Conservation (phyloP, 495 filamentous ascomycete genomes). For the Neurospora sp. region DNA sequence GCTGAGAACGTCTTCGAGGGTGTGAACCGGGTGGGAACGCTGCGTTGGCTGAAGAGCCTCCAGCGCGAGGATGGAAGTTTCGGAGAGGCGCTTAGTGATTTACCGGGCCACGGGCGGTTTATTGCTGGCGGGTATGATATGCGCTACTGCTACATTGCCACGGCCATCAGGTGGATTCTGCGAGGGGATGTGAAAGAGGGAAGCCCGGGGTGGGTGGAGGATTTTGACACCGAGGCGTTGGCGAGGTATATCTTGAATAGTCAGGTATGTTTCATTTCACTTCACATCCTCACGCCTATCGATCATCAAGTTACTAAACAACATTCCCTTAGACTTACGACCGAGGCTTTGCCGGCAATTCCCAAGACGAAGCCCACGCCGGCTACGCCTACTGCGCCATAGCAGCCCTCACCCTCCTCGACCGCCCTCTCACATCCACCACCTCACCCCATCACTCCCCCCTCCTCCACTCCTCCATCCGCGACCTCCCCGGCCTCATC, state of each 20-base stretch:
- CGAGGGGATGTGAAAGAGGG: slow-evolving; percentile 45
- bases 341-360: slow-evolving; percentile 74
- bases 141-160: slow-evolving; percentile 75
- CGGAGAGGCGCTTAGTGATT: slow-evolving; percentile 61
- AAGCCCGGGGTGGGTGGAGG: slow-evolving; percentile 45
- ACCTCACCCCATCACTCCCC: slow-evolving; percentile 17
- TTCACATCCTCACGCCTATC: neutral
- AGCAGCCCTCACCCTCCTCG: slow-evolving; percentile 60
- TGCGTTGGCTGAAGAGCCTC: slow-evolving; percentile 64
- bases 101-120: slow-evolving; percentile 31
- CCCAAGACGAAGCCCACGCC: slow-evolving; percentile 81
- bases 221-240: slow-evolving; percentile 65
- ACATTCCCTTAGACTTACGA: slow-evolving; percentile 63
- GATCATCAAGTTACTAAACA: neutral
- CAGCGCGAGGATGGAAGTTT: slow-evolving; percentile 86
- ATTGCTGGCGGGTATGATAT: slow-evolving; percentile 75
- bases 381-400: slow-evolving; percentile 85
- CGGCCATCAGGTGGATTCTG: slow-evolving; percentile 74
- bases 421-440: slow-evolving; percentile 32
- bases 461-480: slow-evolving; percentile 26
- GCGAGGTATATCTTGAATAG: slow-evolving; percentile 58
- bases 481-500: slow-evolving; percentile 21
- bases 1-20: slow-evolving; percentile 30
- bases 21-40: slow-evolving; percentile 55
- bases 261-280: slow-evolving; percentile 10